A percentile compares a stretch with the other conserved stretches of the same genome.
Conservation (phyloP, 768 basidiomycete genomes). For the Phylloporus sp. region DNA sequence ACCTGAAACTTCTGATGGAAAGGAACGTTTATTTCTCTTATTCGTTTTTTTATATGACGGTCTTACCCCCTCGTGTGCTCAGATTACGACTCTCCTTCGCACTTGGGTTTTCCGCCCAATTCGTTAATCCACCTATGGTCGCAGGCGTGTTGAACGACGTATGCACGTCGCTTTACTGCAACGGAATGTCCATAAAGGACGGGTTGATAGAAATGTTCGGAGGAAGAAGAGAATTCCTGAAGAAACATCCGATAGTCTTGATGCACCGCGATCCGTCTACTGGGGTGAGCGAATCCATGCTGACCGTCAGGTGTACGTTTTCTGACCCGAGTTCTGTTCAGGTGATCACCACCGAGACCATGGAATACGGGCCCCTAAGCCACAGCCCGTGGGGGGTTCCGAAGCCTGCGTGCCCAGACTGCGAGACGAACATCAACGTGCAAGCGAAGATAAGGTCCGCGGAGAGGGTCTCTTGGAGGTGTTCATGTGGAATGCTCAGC, state of each 20-base stretch:
- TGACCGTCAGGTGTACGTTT: too few species aligned
- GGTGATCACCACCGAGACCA: background rate
- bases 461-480: too few species aligned
- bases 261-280: background rate
- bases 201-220: background rate
- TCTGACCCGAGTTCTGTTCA: too few species aligned
- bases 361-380: constrained; percentile 1
- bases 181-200: background rate
- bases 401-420: background rate
- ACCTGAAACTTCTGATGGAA: background rate
- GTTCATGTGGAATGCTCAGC: background rate
- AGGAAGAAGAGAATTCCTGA: background rate
- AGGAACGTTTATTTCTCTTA: too few species aligned
- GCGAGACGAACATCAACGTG: background rate
- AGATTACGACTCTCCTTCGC: background rate
- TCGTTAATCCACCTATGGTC: background rate
- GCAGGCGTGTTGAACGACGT: background rate
- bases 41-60: too few species aligned
- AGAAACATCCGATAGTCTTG: background rate
- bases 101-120: background rate
- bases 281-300: background rate
- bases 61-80: background rate
- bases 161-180: background rate
- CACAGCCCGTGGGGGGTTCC: constrained; percentile 3
- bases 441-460: background rate